Evolutionary conservation across 129 eudicot species (phyloP), one percentile per base, ranked within the genome.

Genomic region (Flaveria robusta): DNA sequence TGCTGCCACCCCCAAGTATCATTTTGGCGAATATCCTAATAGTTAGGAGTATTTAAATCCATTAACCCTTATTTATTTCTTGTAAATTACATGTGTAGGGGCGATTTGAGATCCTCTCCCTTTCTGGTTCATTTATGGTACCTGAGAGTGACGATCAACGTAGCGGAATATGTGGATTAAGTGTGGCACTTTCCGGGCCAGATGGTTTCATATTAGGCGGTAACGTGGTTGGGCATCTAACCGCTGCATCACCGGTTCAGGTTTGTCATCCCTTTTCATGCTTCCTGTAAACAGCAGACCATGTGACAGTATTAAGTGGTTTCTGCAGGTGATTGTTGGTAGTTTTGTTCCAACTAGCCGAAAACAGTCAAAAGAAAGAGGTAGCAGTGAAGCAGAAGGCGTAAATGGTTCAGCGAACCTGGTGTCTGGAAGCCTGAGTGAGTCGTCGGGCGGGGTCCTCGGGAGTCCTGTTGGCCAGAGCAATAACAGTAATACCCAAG

Each of bases 141-240:
- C 41, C 82, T 11, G 90, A 83, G 20, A 62, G 14, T 64, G 88
- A 71, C 13, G 77, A 83, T n/a, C 86, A 70, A 42, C 77, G 74
- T 12, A 83, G 86, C 34, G 68, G 85, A 73, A 69, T 71, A 0
- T 81, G 88, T 39, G 86, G 88, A 31, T 72, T 88, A 66, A 89
- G 85, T 56, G 91, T 85, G 45, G 74, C 86, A 1, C 81, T 92
- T 37, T 83, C 96, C 37, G 91, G 88, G 9, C 87, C 91, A 7
- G 85, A 92, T 68, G 96, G 96, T 8, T 29, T 80, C 69, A 86
- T 84, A 10, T 81, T 92, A 67, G 96, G 96, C 6, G 97, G 97
- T 60, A 85, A 85, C 3, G 96, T 92, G 55, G 91, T 89, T 43
- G 97, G 97, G 27, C 81, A 84, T 10, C 66, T 92, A 52, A 83